Percentiles rank a stretch among this genome's conserved stretches.
Evolutionary conservation across 106 monocot genomes (phyloP).

Genomic region (Gastrodia elata): DNA sequence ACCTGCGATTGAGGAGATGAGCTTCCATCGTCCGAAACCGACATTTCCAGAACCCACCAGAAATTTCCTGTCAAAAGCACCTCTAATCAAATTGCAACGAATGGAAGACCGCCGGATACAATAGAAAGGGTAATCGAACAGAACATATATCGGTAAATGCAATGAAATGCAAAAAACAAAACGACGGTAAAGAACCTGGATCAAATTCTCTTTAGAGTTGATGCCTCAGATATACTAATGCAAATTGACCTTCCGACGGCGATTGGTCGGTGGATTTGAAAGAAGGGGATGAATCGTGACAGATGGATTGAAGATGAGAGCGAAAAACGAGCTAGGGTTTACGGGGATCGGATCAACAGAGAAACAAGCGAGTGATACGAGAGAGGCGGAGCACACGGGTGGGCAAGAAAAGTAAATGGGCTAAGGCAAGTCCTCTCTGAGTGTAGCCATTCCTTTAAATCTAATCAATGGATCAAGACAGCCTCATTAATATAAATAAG

Average conservation of each 20-base stretch:
- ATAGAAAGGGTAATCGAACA: background rate
- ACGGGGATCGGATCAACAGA: background rate
- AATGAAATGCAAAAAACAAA: background rate
- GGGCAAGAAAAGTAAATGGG: background rate
- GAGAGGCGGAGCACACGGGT: background rate
- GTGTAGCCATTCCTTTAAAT: too few species aligned
- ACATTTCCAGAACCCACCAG: conserved; percentile 3
- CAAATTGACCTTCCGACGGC: background rate
- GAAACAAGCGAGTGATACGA: background rate
- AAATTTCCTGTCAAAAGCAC: background rate
- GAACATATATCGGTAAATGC: background rate
- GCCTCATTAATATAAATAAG: too few species aligned
- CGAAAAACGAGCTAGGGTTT: conserved; percentile 4
- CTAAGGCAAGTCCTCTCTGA: background rate
- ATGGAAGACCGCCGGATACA: background rate
- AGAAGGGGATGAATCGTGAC: background rate
- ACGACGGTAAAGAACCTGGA: background rate
- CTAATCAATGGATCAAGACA: too few species aligned
- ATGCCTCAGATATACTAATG: background rate
- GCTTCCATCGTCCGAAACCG: conserved; percentile 1
- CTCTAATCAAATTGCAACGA: background rate
- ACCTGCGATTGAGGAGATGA: conserved; percentile 8
- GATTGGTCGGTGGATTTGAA: background rate
- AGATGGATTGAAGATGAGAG: background rate
- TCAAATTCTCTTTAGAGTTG: background rate